Percentiles rank a stretch among this genome's conserved stretches.
Evolutionary conservation across 163 green algal genomes (phyloP).

Genomic region (Scenedesmus sp.): DNA sequence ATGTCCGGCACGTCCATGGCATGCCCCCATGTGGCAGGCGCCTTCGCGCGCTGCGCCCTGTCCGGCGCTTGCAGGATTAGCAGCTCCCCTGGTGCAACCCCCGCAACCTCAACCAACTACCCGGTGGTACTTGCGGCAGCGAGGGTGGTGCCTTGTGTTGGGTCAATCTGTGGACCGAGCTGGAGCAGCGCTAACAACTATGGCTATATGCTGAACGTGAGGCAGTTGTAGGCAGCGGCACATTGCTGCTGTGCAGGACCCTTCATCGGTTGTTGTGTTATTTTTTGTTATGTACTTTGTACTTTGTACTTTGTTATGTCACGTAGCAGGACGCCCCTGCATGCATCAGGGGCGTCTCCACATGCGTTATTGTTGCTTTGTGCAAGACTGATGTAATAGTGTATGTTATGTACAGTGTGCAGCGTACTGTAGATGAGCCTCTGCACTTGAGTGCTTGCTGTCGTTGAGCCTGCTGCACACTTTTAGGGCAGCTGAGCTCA

Average conservation of each 20-base stretch:
- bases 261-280: background rate
- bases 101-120: background rate
- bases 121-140: background rate
- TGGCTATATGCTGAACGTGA: slow-evolving; percentile 10
- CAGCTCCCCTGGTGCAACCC: background rate
- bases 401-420: background rate
- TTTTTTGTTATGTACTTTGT: background rate
- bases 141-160: background rate
- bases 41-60: background rate
- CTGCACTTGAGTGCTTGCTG: no score
- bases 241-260: background rate
- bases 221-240: background rate
- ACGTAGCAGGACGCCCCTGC: background rate
- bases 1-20: background rate
- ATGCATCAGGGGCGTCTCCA: background rate
- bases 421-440: no score
- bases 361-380: background rate
- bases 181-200: background rate
- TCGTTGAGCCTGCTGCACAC: no score
- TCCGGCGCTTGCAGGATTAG: background rate
- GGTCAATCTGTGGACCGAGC: background rate
- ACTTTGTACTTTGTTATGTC: background rate
- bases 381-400: background rate
- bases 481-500: no score
- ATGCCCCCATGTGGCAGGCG: background rate